These are phyloP conservation scores for Eucalyptus cloeziana DNA, from an alignment of 345 rosid genomes.

Conservation along the genomic window DNA sequence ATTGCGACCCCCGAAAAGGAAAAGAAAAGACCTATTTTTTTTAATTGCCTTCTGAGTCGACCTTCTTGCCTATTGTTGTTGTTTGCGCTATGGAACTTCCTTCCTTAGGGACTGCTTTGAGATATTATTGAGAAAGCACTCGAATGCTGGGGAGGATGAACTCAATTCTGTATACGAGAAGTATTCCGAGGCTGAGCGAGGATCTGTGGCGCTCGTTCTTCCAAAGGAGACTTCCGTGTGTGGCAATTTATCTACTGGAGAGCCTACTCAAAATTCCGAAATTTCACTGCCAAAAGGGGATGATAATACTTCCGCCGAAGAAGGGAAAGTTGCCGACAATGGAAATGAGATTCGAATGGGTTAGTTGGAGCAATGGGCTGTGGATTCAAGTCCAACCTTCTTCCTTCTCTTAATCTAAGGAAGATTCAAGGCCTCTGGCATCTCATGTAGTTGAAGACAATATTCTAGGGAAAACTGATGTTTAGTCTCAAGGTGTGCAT, in stretches of 20 bases:
- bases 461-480: not conserved
- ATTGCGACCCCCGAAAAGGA: not conserved
- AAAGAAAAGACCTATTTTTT: no score
- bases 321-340: not conserved
- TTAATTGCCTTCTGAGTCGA: not conserved
- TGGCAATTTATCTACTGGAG: not conserved
- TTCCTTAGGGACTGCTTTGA: not conserved
- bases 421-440: not conserved
- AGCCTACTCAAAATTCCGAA: not conserved
- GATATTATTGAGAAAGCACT: not conserved
- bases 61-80: not conserved
- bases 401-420: not conserved
- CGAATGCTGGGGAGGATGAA: not conserved
- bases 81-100: not conserved
- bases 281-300: rapidly evolving
- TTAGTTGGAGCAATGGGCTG: not conserved
- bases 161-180: not conserved
- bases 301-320: not conserved
- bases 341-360: not conserved
- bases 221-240: not conserved
- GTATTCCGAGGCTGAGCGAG: not conserved
- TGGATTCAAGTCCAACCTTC: not conserved
- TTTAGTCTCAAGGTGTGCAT: not conserved
- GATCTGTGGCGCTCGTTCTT: not conserved
- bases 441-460: not conserved